Conservation (phyloP, 805 yeast species). For the Wickerhamomyces chambardii region DNA sequence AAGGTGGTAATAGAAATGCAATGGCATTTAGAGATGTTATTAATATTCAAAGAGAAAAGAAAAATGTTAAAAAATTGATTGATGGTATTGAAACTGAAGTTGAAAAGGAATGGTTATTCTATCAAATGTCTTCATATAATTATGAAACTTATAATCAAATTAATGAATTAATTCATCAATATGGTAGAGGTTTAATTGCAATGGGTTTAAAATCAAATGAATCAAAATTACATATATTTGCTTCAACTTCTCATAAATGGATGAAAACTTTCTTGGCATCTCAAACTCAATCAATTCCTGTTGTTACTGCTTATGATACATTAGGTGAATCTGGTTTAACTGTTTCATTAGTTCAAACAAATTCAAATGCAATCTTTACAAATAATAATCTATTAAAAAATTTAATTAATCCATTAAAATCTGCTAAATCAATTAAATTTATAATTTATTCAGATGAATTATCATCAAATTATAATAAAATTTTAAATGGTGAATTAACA, state of each 20-base stretch:
- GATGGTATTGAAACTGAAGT: conserved; percentile 68
- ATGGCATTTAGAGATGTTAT: conserved; percentile 75
- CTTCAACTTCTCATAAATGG: conserved; percentile 85
- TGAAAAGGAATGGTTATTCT: conserved; percentile 84
- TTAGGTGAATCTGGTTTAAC: conserved; percentile 83
- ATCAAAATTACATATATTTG: conserved; percentile 70
- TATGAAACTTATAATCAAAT: conserved; percentile 57
- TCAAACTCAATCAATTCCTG: conserved; percentile 69
- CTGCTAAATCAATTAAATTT: conserved; percentile 50
- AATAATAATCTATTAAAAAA: conserved; percentile 66
- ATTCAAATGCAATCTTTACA: conserved; percentile 69
- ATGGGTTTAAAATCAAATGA: conserved; percentile 61
- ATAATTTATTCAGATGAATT: conserved; percentile 65
- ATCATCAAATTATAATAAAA: conserved; percentile 51
- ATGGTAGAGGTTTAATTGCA: conserved; percentile 70
- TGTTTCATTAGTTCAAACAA: conserved; percentile 80
- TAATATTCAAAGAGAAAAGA: conserved; percentile 70
- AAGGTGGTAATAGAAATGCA: conserved; percentile 42
- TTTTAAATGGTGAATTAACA: conserved; percentile 54
- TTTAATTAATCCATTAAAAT: conserved; percentile 63
- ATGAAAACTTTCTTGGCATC: conserved; percentile 79
- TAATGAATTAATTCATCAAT: conserved; percentile 33
- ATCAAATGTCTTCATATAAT: conserved; percentile 67
- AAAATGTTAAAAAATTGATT: conserved; percentile 61
- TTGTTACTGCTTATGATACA: conserved; percentile 95